Conservation (phyloP, 2,329 filamentous ascomycete species). For the Leptographium wingfieldii region DNA sequence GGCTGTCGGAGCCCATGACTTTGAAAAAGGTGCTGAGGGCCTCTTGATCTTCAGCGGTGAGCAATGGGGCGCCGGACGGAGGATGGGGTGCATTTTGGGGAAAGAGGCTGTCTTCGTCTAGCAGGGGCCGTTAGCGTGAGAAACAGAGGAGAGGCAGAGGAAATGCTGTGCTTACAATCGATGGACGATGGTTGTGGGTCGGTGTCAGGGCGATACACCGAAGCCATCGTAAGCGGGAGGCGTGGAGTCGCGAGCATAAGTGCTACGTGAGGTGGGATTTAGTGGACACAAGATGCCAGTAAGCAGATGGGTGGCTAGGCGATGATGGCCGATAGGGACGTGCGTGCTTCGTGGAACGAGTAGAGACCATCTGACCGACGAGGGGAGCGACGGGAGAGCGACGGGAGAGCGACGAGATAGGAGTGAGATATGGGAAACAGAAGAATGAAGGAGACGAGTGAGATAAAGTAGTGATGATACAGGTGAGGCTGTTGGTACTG, state of each 20-base stretch:
- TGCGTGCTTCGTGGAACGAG: no score
- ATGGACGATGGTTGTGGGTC: not conserved
- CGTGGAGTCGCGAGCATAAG: not conserved
- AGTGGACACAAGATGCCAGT: not conserved
- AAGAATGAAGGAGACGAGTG: no score
- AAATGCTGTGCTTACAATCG: not conserved
- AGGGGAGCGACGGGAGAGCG: no score
- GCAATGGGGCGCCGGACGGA: conserved; percentile 50
- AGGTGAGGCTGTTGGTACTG: no score
- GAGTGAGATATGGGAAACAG: no score
- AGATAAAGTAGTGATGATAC: no score
- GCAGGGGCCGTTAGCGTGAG: conserved; percentile 13
- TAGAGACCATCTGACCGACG: not conserved
- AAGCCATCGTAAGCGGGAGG: not conserved
- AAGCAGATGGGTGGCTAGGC: no score
- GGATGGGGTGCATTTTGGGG: conserved; percentile 46
- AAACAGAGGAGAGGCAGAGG: not conserved
- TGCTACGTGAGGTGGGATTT: not conserved
- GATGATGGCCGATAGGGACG: no score
- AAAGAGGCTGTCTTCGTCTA: conserved; percentile 32
- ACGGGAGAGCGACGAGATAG: not conserved
- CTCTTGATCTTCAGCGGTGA: conserved; percentile 49
- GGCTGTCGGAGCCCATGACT: conserved; percentile 36
- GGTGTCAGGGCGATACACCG: not conserved
- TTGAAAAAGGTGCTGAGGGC: conserved; percentile 46